Percentiles rank a stretch among this genome's conserved stretches.
Evolutionary conservation across 1,284 basidiomycete species (phyloP).

Genomic region (Paramarasmius palmivorus): DNA sequence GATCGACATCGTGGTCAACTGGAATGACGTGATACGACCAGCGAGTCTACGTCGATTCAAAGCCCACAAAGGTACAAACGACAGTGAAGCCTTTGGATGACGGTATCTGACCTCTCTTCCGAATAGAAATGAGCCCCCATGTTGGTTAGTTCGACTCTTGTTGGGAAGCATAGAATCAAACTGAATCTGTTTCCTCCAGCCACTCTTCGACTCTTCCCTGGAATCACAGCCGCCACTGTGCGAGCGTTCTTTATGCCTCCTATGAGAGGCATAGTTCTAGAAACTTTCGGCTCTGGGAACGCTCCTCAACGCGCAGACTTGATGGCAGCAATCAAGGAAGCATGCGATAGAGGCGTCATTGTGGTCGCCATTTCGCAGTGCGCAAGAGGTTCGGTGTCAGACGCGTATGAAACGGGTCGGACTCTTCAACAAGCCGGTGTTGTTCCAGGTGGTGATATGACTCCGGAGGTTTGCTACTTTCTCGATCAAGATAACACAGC

Average conservation of each 20-base stretch:
- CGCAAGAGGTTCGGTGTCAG: slow-evolving; percentile 77
- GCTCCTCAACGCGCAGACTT: slow-evolving; percentile 75
- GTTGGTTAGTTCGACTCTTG: slow-evolving; percentile 54
- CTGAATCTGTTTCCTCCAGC: slow-evolving; percentile 38
- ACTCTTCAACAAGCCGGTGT: slow-evolving; percentile 74
- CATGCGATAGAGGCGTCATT: slow-evolving; percentile 81
- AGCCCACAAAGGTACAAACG: slow-evolving; percentile 68
- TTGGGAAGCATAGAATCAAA: neutral
- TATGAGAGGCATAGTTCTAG: slow-evolving; percentile 79
- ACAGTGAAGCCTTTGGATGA: slow-evolving; percentile 4
- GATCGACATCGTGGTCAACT: slow-evolving; percentile 86
- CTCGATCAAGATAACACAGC: neutral
- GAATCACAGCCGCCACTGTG: slow-evolving; percentile 74
- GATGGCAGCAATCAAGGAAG: slow-evolving; percentile 71
- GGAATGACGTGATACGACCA: slow-evolving; percentile 83
- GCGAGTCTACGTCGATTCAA: slow-evolving; percentile 75
- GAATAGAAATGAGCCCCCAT: slow-evolving; percentile 72
- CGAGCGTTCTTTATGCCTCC: slow-evolving; percentile 74
- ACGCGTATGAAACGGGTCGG: slow-evolving; percentile 82
- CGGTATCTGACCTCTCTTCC: slow-evolving; percentile 11
- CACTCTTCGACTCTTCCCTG: slow-evolving; percentile 83
- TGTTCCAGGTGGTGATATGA: slow-evolving; percentile 87
- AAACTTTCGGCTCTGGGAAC: slow-evolving; percentile 90
- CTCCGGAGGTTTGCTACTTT: slow-evolving; percentile 69
- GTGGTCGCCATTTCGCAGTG: slow-evolving; percentile 94